A percentile compares a stretch with the other conserved stretches of the same genome.
These are phyloP conservation scores for Emydomyces testavorans DNA, from an alignment of 2,329 filamentous ascomycete genomes.

Conservation along the genomic window DNA sequence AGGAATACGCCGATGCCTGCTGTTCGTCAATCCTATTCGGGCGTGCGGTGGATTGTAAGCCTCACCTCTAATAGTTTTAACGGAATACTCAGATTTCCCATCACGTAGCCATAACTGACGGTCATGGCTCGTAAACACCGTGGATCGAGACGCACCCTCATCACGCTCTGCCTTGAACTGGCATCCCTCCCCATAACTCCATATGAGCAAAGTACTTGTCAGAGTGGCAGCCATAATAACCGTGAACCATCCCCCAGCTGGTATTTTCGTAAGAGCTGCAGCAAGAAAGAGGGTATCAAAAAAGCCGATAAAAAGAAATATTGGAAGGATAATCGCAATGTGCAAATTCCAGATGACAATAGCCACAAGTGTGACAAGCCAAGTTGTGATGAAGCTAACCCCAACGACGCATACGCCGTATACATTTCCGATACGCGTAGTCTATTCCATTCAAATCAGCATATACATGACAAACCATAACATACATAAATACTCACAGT, in stretches of 20 bases:
- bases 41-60: background rate
- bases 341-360: slow-evolving; percentile 60
- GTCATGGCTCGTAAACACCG: slow-evolving; percentile 15
- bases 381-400: slow-evolving; percentile 67
- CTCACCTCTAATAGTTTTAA: slow-evolving; percentile 16
- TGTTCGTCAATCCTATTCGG: slow-evolving; percentile 21
- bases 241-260: slow-evolving; percentile 68
- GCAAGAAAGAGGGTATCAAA: slow-evolving; percentile 61
- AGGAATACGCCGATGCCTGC: slow-evolving; percentile 61
- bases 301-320: slow-evolving; percentile 53
- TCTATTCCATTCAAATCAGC: slow-evolving; percentile 31
- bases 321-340: slow-evolving; percentile 47
- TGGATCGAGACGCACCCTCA: slow-evolving; percentile 41
- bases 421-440: slow-evolving; percentile 58
- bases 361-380: slow-evolving; percentile 59
- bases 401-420: slow-evolving; percentile 72
- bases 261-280: slow-evolving; percentile 59
- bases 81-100: slow-evolving; percentile 11
- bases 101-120: slow-evolving; percentile 14
- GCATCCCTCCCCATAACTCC: slow-evolving; percentile 67
- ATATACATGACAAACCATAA: background rate
- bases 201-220: slow-evolving; percentile 56
- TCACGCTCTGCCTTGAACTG: slow-evolving; percentile 61
- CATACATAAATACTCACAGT: slow-evolving; percentile 33
- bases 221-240: slow-evolving; percentile 53